Evolutionary conservation across 2,329 filamentous ascomycete species (phyloP), one percentile per base, ranked within the genome.

Genomic region (Aspergillus tanneri): DNA sequence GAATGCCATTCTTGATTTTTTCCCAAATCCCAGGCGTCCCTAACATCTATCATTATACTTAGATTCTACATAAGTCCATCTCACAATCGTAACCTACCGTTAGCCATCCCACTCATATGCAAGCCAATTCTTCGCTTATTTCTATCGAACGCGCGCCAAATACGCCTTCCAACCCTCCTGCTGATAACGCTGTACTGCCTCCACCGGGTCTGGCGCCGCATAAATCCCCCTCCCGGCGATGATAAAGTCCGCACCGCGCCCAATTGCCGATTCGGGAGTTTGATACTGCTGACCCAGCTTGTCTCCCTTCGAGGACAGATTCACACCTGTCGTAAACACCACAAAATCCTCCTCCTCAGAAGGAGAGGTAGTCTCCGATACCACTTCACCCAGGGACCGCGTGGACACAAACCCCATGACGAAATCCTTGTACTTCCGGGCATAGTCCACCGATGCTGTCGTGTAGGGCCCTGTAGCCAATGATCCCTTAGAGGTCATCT

Each of bases 401-500:
- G 72, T 76, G 24, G 71, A 69, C 43, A 76, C 72, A 51, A 76
- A 76, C 12, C 73, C 73, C 52, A 76, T 66, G 39, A 76, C 73
- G 46, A 73, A 75, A 23, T 62, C 56, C 37, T 62, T 67, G 56
- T 75, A 72, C 49, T 69, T 69, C 43, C 72, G 66, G 36, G 73
- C 73, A 58, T 74, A 70, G 49, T 75, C 71, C n/a, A 76, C 72
- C 1, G 73, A 76, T 3, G 67, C 56, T 34, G 62, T 67, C 23
- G 73, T 76, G 54, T 76, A 76, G 12, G 63, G 56, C 6, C 72
- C 73, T 5, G 70, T 72, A 0, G 73, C 73, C 24, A 76, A 56
- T 3, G 73, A 76, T 11, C 73, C 73, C 61, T 75, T 75, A n/a
- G 72, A 74, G 5, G 73, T 76, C 73, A 76, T 76, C 61, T 76